Evolutionary conservation across 352 stramenopile genomes (phyloP), one percentile per base, ranked within the genome.

Genomic region (Pythium guiyangense): DNA sequence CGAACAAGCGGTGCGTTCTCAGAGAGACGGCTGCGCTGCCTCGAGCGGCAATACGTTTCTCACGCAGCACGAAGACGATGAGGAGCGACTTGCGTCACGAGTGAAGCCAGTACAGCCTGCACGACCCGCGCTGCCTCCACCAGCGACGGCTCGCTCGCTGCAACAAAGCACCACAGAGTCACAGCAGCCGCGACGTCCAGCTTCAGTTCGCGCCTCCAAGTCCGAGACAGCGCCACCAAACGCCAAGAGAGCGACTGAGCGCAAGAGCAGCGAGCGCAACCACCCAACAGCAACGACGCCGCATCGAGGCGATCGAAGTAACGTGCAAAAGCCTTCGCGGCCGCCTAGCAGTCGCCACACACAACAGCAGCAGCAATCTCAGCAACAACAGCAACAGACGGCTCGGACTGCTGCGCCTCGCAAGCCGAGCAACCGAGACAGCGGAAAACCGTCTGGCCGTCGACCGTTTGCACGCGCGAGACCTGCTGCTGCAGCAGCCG

Each of bases 21-120:
- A 47, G 5, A 26, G 6, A 11, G n/a, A 35, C 6, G 31, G 11
- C 6, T 1, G 31, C 31, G 31, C 31, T 11, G 31, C 6, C 3
- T 35, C 42, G 17, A 12, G 42, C 42, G 43, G 50, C 0, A 29
- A 55, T 0, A 80, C 73, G 6, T 83, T 80, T 44, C 60, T 79
- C 17, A 83, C 70, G 0, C 73, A 83, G 43, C 59, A 57, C 42
- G 70, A 74, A 47, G 73, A 78, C 9, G 68, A 77, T n/a, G 70
- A 76, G 40, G 72, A 18, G 47, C 69, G 44, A 29, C 48, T 64
- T 0, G 29, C 27, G 10, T 22, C 52, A 1, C 45, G 46, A 14
- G 17, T 25, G 29, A 53, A 58, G 37, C 54, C 22, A 18, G 27
- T 27, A 18, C 35, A 34, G 14, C n/a, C 20, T 20, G 31, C 11